Evolutionary conservation across 371 early-diverging fungal genomes (phyloP), one percentile per base, ranked within the genome.

Genomic region (Batrachochytrium dendrobatidis): DNA sequence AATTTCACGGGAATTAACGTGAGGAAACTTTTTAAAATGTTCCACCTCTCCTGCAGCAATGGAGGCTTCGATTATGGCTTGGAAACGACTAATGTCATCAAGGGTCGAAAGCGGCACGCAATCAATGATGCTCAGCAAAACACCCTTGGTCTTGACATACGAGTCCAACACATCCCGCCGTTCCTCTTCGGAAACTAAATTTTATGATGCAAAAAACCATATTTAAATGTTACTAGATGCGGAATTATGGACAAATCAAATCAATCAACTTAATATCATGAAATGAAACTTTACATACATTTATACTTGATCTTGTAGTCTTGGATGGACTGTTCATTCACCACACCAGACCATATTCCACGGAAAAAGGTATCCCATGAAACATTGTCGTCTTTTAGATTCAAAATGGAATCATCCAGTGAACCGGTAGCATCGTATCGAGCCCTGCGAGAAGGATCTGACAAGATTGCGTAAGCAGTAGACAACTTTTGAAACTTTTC

Each of bases 281-380:
- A 31, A 54, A 10, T 29, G 25, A 56, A n/a, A 35, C 26, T 5
- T 20, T 3, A 46, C 49, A 39, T 30, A 61, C 86, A 81, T 73
- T 79, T 74, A 70, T 92, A 92, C 39, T 80, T 71, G 10, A 59
- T 43, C 0, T 67, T 67, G 61, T 89, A 89, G 52, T 83, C 82
- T 34, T 81, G 83, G 64, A 95, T 90, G 1, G 87, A 81, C 35
- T 83, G 76, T n/a, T 82, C 80, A 53, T 73, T 86, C 20, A 93
- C 90, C 3, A 84, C 69, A 18, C 89, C 89, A 0, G 77, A 65
- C 86, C 87, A 95, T 32, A 92, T 76, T 34, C 88, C 86, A 44
- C 83, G 74, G 68, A 92, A 95, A 62, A 86, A 94, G 15, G 82
- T 88, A 56, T 80, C 83, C 91, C 89, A 91, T 43, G 85, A 83